Evolutionary conservation across 202 grass and related monocot species (phyloP), one percentile per base, ranked within the genome.

Genomic region (Saccharum hybrid): DNA sequence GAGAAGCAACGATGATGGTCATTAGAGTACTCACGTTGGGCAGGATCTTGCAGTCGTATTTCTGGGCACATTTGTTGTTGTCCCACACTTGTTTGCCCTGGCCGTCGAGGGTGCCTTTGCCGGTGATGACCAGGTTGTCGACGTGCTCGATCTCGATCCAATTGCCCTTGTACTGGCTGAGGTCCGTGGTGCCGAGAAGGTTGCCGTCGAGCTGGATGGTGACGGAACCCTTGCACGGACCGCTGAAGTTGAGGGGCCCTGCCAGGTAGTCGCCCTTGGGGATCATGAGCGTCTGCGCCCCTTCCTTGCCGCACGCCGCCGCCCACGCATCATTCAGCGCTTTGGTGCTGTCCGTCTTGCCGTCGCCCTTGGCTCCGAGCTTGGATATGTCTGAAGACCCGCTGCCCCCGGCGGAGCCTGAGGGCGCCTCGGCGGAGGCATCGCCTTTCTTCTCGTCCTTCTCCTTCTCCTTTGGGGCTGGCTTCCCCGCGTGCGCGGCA

Each of bases 141-240:
- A 88, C 75, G 5, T 74, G 71, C 11, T 78, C 0, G 64, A 94
- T 86, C 64, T 88, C 71, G 41, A 93, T 86, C 85, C 82, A 93
- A 46, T 93, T 88, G 6, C 0, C 0, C 62, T 86, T 83, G 72
- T 73, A 92, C 22, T 10, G 0, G 42, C 4, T 4, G 10, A 93
- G 73, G 8, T 86, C 69, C 0, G 71, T 88, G 61, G 64, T 40
- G 38, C 39, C 83, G 33, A 77, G 74, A 8, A 88, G 68, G 60
- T 68, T 86, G 43, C 79, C 88, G 23, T 90, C 78, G 15, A 94
- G 14, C 57, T 86, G 74, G 71, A 94, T 42, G 76, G 61, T 70
- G 21, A 88, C 15, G 14, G 48, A 19, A 54, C 88, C 71, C 71
- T 90, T 94, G 78, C 91, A 94, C n/a, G 88, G 86, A 0, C 88